phyloP scores from a whole-genome alignment of 2,329 filamentous ascomycete genomes.

The Fusarium bulbicola region DNA sequence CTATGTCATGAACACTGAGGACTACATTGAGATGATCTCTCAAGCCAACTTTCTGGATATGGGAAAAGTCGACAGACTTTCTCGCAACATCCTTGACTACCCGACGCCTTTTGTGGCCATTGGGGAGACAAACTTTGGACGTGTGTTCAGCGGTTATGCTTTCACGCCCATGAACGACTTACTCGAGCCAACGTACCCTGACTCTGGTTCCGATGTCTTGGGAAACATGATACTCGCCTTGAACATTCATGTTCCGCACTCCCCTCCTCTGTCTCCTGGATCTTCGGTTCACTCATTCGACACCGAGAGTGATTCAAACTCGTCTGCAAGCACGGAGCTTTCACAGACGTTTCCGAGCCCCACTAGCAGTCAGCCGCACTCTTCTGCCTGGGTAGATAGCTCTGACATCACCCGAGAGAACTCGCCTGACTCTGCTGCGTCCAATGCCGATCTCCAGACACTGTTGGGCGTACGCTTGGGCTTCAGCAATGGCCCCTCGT shows the following conservation, averaged over 20 bases:
- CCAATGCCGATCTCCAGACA: too few species aligned
- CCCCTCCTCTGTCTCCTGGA: neutral
- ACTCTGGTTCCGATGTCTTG: neutral
- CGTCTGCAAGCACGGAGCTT: neutral
- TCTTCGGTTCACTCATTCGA: neutral
- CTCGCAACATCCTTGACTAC: neutral
- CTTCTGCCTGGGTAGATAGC: too few species aligned
- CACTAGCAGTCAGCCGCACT: rapidly evolving
- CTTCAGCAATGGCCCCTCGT: too few species aligned
- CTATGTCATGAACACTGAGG: neutral
- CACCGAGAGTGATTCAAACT: neutral
- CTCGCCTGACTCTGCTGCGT: too few species aligned
- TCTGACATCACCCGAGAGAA: too few species aligned
- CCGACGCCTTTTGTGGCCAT: neutral
- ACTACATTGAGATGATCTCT: neutral
- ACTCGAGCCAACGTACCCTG: neutral
- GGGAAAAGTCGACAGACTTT: rapidly evolving
- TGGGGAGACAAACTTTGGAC: neutral
- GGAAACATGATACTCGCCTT: neutral
- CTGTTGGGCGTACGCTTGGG: too few species aligned
- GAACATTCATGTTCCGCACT: neutral
- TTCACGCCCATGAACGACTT: neutral
- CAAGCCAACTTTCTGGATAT: neutral
- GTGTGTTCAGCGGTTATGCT: neutral
- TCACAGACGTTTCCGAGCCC: neutral